These are phyloP conservation scores for Madurella mycetomatis DNA, from an alignment of 2,329 filamentous ascomycete species.

Conservation along the genomic window DNA sequence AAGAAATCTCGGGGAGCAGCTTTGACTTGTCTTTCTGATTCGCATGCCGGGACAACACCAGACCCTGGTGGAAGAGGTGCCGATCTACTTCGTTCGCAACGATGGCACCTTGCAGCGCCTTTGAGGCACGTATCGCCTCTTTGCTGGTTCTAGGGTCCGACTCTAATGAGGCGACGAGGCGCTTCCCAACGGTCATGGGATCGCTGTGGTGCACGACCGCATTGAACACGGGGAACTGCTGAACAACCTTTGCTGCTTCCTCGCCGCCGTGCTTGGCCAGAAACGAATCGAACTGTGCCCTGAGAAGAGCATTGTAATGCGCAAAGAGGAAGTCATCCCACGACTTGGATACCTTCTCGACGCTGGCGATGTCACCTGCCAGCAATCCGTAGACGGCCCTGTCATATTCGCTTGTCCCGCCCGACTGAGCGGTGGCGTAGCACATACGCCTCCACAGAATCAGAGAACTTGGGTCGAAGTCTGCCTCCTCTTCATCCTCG, in stretches of 20 bases:
- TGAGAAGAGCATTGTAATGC: slow-evolving; percentile 79
- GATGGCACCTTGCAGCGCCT: slow-evolving; percentile 68
- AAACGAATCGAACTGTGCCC: slow-evolving; percentile 74
- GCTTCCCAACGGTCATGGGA: slow-evolving; percentile 46
- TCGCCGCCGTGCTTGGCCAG: slow-evolving; percentile 52
- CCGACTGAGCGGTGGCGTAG: slow-evolving; percentile 64
- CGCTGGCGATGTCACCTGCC: slow-evolving; percentile 75
- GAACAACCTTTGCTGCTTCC: slow-evolving; percentile 49
- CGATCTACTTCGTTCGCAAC: slow-evolving; percentile 59
- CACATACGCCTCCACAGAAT: slow-evolving; percentile 76
- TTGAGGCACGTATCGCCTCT: slow-evolving; percentile 45
- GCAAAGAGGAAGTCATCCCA: slow-evolving; percentile 89
- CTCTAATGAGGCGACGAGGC: slow-evolving; percentile 59
- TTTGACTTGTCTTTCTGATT: slow-evolving; percentile 41
- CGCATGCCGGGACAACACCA: slow-evolving; percentile 45
- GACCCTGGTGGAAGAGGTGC: slow-evolving; percentile 57
- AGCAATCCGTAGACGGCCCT: slow-evolving; percentile 85
- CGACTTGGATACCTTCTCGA: slow-evolving; percentile 68
- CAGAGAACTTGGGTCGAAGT: slow-evolving; percentile 43
- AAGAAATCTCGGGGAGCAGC: slow-evolving; percentile 39
- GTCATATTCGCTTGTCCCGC: slow-evolving; percentile 71
- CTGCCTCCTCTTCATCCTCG: slow-evolving; percentile 41
- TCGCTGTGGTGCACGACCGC: slow-evolving; percentile 59
- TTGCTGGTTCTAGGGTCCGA: slow-evolving; percentile 49
- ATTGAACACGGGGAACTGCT: slow-evolving; percentile 61